Evolutionary conservation across 2,329 filamentous ascomycete genomes (phyloP), one percentile per base, ranked within the genome.

Genomic region (Cladophialophora bantiana): DNA sequence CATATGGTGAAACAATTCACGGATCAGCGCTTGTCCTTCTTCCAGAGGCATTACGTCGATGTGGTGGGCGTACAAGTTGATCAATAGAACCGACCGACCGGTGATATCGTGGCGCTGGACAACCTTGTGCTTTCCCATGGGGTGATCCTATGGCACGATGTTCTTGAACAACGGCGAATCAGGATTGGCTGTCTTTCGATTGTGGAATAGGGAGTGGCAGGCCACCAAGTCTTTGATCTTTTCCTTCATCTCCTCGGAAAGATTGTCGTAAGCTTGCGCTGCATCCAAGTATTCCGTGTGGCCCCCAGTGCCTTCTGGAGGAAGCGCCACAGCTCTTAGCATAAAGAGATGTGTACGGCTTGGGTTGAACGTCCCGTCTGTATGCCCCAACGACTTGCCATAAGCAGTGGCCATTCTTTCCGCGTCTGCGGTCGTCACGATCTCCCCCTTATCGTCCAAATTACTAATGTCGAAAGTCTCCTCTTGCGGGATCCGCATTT

Each of bases 391-490:
- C 6, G 50, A 18, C 4, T 53, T 53, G 20, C 50, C 50, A n/a
- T 42, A 15, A 6, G 38, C 38, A 2, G 12, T n/a, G 15, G 38
- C 38, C 2, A 12, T 42, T n/a, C 38, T 13, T 5, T 42, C 38
- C 5, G 10, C 12, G 12, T 42, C 38, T 12, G 38, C 10, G 2
- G 38, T 15, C 10, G 38, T 42, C 12, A 7, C 56, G 42, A 60
- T 32, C 7, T 60, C 10, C 9, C 35, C 58, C 15, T 60, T 35
- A 20, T 48, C 20, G 32, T 60, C 58, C 13, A 60, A 20, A 20
- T 55, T 62, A 13, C 35, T 34, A 9, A 55, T 36, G 15, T 64
- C 61, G 53, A 64, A 64, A 18, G 58, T 50, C 40, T 64, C 61
- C 7, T 57, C 53, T 26, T 26, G 26, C 26, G 26, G 26, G 26